phyloP scores from a whole-genome alignment of 1,284 basidiomycete genomes.

The Mycena sp. region DNA sequence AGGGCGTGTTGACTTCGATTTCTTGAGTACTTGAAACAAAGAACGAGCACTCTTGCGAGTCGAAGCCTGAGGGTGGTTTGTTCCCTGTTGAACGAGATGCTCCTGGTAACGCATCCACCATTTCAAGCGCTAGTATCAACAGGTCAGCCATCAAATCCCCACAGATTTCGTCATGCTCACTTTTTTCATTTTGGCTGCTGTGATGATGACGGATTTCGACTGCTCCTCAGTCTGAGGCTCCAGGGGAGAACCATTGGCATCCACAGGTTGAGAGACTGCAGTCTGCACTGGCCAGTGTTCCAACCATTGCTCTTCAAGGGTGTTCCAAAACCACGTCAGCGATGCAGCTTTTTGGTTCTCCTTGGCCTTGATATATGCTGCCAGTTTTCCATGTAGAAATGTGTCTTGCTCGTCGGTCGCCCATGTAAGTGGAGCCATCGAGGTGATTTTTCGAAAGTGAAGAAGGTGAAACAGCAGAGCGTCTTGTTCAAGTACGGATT shows the following conservation, averaged over 20 bases:
- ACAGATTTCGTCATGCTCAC: background rate
- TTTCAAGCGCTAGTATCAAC: background rate
- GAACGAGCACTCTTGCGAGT: background rate
- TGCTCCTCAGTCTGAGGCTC: background rate
- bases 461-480: too few species aligned
- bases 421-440: background rate
- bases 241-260: background rate
- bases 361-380: background rate
- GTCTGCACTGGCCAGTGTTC: background rate
- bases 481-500: too few species aligned
- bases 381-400: background rate
- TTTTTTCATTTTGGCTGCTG: background rate
- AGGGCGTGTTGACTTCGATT: background rate
- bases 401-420: background rate
- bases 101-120: too few species aligned
- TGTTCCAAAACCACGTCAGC: background rate
- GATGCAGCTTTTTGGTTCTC: background rate
- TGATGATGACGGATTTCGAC: too few species aligned
- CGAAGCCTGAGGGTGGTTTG: too few species aligned
- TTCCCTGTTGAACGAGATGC: background rate
- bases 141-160: background rate
- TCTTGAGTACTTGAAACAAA: background rate
- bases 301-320: background rate
- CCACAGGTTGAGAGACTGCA: background rate
- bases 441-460: background rate